Evolutionary conservation across 164 flowering plant species (phyloP).

Genomic region (Kalanchoe fedtschenkoi): DNA sequence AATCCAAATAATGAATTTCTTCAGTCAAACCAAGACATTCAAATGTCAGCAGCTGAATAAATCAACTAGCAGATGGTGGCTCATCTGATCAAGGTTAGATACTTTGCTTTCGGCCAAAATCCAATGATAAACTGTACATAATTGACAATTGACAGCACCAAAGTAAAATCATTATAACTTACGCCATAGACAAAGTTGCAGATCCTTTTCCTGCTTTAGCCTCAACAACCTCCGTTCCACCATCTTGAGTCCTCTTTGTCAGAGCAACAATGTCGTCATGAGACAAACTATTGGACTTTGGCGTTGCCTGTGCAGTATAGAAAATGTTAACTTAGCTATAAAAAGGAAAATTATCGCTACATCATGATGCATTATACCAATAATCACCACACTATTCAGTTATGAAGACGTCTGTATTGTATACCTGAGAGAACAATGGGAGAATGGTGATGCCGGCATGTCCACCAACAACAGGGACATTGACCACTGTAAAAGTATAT

Average conservation of each 20-base stretch:
- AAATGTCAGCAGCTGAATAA: background rate
- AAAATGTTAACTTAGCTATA: background rate
- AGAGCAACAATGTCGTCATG: constrained; percentile 58
- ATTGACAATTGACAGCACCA: background rate
- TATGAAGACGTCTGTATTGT: background rate
- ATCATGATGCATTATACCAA: background rate
- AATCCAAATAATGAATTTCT: no score
- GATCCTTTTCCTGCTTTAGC: constrained; percentile 73
- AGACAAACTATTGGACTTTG: constrained; percentile 54
- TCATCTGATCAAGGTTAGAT: background rate
- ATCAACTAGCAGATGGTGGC: background rate
- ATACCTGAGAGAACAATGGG: constrained; percentile 88
- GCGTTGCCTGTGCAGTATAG: constrained; percentile 47
- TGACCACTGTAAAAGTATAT: constrained; percentile 41
- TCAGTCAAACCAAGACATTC: no score
- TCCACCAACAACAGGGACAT: constrained; percentile 95
- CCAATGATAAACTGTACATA: no score
- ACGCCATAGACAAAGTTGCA: constrained; percentile 6
- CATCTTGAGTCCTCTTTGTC: constrained; percentile 72
- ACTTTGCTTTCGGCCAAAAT: no score
- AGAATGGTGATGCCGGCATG: constrained; percentile 96
- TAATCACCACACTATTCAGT: background rate
- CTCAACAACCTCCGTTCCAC: constrained; percentile 95
- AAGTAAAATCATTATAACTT: background rate
- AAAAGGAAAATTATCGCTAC: background rate